Evolutionary conservation across 495 filamentous ascomycete genomes (phyloP).

Genomic region (Hypoxylon crocopeplum): DNA sequence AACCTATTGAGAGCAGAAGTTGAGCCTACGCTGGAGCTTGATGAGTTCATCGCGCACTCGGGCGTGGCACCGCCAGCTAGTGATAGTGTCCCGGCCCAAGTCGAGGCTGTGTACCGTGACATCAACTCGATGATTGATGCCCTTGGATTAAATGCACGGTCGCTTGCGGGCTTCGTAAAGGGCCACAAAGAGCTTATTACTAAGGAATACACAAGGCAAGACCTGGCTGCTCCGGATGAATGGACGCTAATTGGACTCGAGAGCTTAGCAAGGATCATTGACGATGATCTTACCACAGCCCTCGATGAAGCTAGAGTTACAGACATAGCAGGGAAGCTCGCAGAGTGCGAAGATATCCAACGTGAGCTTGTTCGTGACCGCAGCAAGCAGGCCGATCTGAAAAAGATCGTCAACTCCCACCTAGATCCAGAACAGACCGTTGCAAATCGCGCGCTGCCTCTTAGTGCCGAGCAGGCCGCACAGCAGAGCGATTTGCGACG

Average conservation of each 20-base stretch:
- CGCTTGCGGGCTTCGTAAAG: conserved; percentile 72
- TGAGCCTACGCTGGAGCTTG: conserved; percentile 56
- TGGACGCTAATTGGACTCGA: conserved; percentile 76
- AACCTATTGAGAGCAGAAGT: conserved; percentile 54
- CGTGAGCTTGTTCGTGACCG: conserved; percentile 72
- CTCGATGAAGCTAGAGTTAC: conserved; percentile 71
- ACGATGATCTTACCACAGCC: conserved; percentile 57
- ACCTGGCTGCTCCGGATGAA: conserved; percentile 68
- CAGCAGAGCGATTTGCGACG: conserved; percentile 84
- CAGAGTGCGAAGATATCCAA: conserved; percentile 64
- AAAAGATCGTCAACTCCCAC: conserved; percentile 68
- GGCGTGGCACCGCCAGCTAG: conserved; percentile 66
- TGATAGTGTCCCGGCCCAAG: conserved; percentile 73
- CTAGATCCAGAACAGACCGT: conserved; percentile 68
- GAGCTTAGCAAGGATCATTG: conserved; percentile 64
- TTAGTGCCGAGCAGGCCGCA: conserved; percentile 78
- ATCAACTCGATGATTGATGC: conserved; percentile 97
- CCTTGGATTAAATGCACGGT: conserved; percentile 83
- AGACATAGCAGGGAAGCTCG: conserved; percentile 67
- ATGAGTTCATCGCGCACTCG: conserved; percentile 72
- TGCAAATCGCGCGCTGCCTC: conserved; percentile 67
- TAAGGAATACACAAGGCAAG: conserved; percentile 56
- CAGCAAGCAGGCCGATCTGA: conserved; percentile 74
- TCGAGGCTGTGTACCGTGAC: conserved; percentile 87
- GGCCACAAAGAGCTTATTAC: conserved; percentile 64